Base-by-base conservation (phyloP, 805 yeast species). In the Wickerhamiella musiphila region DNA sequence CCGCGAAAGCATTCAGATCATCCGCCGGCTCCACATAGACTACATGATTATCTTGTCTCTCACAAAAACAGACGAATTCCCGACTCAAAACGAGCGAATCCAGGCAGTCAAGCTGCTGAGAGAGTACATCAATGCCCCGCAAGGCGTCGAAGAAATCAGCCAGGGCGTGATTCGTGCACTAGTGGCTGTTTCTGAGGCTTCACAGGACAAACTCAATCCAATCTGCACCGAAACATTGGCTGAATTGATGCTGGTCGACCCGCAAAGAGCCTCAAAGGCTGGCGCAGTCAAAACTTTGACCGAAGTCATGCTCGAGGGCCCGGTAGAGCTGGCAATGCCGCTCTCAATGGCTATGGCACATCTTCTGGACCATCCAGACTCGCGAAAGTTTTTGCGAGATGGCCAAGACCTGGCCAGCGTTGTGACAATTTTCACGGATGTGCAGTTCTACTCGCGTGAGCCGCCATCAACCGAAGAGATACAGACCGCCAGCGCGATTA, bases 71-170 rank as follows among this genome's bases (percentile, higher is more conserved):
- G 56, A 63, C 23, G 51, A 68, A 2, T 53, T 33, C 25, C 33
- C 36, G 7, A 35, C 47, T 35, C 64, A 69, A 16, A 52, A 70
- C 2, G 94, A 84, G 45, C 65, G 83, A 37, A 74, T 71, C 29
- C 82, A 83, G 45, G 90, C 92, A 0, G 46, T 86, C 20, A 77
- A 75, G 44, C 56, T 82, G 17, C 54, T 82, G 0, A 60, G 94
- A 18, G 58, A 63, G 20, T 69, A 78, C 35, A 44, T 78, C 2
- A 72, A 65, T 24, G 56, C 70, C 2, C 63, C 61, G 2, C 56
- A 49, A 48, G 86, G 82, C 2, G 53, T 61, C 5, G 51, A 58
- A 15, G 65, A 61, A 42, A 27, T 78, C 12, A 63, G 73, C 0
- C 59, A 66, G 12, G 84, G 84, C 1, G 63, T 79, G 3, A 63